Conservation (phyloP, 208 protist genomes). For the Kentomonas sorsogonicus region DNA sequence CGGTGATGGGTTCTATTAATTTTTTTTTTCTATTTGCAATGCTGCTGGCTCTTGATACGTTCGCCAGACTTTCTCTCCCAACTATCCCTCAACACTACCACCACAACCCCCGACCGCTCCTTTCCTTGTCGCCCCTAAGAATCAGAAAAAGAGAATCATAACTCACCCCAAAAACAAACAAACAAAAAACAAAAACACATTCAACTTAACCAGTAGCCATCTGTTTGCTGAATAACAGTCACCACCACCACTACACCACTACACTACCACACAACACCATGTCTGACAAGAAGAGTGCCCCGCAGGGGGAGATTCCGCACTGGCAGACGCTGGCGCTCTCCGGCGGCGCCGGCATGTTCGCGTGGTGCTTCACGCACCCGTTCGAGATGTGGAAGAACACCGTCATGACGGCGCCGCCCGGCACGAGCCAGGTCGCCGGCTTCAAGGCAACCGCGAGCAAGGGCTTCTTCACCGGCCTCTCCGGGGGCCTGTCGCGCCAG, state of each 20-base stretch:
- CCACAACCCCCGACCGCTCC: too few relatives aligned
- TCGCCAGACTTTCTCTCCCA: too few relatives aligned
- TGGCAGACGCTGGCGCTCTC: slow-evolving; percentile 72
- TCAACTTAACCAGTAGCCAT: background rate
- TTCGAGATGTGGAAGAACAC: slow-evolving; percentile 93
- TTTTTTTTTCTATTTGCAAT: too few relatives aligned
- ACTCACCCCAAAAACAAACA: slow-evolving; percentile 4
- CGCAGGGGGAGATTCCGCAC: slow-evolving; percentile 25
- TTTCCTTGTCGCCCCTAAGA: too few relatives aligned
- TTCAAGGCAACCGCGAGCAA: slow-evolving; percentile 46
- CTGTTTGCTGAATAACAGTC: background rate
- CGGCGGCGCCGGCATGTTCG: slow-evolving; percentile 78
- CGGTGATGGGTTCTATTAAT: too few relatives aligned
- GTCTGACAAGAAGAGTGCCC: slow-evolving; percentile 14
- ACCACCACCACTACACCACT: background rate
- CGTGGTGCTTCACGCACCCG: slow-evolving; percentile 88
- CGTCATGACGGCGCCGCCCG: slow-evolving; percentile 68
- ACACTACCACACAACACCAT: slow-evolving; percentile 1
- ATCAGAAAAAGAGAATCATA: too few relatives aligned
- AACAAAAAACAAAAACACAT: slow-evolving; percentile 9
- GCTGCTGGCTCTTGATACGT: too few relatives aligned
- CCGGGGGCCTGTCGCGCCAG: slow-evolving; percentile 75
- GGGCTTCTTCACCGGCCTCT: slow-evolving; percentile 80
- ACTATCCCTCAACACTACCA: too few relatives aligned
- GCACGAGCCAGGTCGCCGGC: slow-evolving; percentile 40